These are phyloP conservation scores for Rhizophagus clarus DNA, from an alignment of 192 early-diverging fungal genomes.

Conservation along the genomic window DNA sequence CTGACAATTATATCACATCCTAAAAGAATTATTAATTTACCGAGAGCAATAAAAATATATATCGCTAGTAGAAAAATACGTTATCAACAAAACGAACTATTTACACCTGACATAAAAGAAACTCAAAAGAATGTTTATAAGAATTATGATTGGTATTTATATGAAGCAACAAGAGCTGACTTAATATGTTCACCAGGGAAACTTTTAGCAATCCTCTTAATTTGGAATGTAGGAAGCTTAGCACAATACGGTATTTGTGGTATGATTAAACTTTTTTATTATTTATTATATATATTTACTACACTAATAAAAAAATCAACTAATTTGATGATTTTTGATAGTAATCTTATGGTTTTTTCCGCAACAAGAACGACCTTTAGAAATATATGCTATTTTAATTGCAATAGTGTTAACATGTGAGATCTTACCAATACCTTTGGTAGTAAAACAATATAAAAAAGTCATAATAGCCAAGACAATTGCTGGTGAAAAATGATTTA, in stretches of 20 bases:
- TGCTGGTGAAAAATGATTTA: not conserved
- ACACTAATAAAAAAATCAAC: not conserved
- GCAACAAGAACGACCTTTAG: constrained; percentile 12
- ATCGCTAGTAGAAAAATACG: constrained; percentile 5
- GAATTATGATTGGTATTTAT: constrained; percentile 31
- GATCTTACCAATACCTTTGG: constrained; percentile 16
- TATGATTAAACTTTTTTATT: not conserved
- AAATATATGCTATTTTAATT: constrained; percentile 2
- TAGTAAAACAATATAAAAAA: constrained; percentile 11
- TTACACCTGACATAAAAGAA: not conserved
- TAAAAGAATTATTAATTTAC: constrained; percentile 24
- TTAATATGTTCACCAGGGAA: constrained; percentile 20
- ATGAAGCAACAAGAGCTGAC: constrained; percentile 4
- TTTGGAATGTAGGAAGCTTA: constrained; percentile 32
- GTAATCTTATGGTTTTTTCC: constrained; percentile 20
- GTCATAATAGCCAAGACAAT: not conserved
- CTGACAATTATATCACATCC: constrained; percentile 22
- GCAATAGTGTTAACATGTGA: constrained; percentile 10
- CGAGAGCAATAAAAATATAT: constrained; percentile 21
- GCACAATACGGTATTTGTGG: constrained; percentile 25
- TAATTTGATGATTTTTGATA: not conserved
- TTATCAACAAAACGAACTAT: not conserved
- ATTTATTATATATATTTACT: too few relatives aligned
- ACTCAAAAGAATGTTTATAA: constrained; percentile 19
- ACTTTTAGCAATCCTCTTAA: constrained; percentile 1